Percentiles rank a stretch among this genome's conserved stretches.
Evolutionary conservation across 495 filamentous ascomycete genomes (phyloP).

Genomic region (Geoglossum glabrum): DNA sequence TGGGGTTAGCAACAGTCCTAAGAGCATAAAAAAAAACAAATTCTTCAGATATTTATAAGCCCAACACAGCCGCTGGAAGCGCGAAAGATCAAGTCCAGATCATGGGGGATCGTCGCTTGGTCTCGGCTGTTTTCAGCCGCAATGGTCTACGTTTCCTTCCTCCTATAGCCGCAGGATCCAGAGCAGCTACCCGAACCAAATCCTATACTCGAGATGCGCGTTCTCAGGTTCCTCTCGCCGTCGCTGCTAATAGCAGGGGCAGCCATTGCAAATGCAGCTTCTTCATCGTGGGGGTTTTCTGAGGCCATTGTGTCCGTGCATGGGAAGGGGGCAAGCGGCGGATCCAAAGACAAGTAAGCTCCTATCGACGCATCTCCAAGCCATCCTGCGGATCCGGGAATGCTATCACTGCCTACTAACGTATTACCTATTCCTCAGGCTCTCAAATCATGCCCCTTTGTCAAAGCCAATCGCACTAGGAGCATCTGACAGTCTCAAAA

Average conservation of each 20-base stretch:
- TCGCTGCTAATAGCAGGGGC: conserved; percentile 18
- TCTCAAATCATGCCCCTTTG: conserved; percentile 22
- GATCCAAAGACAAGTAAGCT: conserved; percentile 52
- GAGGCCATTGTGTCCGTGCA: conserved; percentile 66
- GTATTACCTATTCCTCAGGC: neutral
- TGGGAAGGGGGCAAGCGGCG: conserved; percentile 43
- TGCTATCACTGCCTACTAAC: neutral
- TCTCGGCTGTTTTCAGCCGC: conserved; percentile 1
- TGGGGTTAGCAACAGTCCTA: neutral
- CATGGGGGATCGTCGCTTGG: neutral
- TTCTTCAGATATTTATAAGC: neutral
- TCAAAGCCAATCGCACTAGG: conserved; percentile 43
- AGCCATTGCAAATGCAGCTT: conserved; percentile 20
- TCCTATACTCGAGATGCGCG: conserved; percentile 8
- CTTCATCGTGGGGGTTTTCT: conserved; percentile 67
- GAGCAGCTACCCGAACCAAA: neutral
- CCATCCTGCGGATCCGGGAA: neutral
- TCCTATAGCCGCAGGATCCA: neutral
- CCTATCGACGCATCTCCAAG: neutral
- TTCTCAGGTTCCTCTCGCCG: neutral
- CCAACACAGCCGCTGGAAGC: neutral
- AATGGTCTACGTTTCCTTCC: neutral
- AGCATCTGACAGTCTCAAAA: conserved; percentile 53
- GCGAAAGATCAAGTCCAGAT: neutral
- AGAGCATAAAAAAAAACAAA: neutral